Evolutionary conservation across 2,329 filamentous ascomycete genomes (phyloP), one percentile per base, ranked within the genome.

Genomic region (Phoma sp.): DNA sequence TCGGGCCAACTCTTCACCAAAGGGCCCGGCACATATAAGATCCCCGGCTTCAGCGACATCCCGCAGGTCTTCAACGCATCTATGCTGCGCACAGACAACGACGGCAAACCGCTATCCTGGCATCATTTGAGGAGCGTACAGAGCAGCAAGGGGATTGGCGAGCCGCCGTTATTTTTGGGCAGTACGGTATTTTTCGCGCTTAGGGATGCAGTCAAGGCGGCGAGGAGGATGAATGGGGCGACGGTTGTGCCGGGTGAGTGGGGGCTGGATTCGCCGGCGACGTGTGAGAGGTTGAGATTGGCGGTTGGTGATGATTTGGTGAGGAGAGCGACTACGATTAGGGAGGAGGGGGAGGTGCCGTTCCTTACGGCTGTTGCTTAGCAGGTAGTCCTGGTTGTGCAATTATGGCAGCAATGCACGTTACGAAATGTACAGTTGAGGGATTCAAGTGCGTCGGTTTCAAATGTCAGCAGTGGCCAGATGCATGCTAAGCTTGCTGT

Each of bases 131-230:
- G 91, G 23, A 93, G 90, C 0, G 93, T 96, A 57, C 90, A 95
- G 78, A 84, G 91, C 23, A 91, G 87, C 57, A 82, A 92, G 26
- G 92, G 91, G 7, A 89, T 95, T 2, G 91, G 86, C 0, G 86
- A 89, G 67, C 86, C 86, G 20, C 86, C 86, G 0, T 68, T 89
- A 25, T 96, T 96, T 72, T 84, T 96, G 84, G 92, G 91, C 11
- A 88, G 86, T 55, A 84, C 85, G 0, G 91, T 95, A 0, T 95
- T 96, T 78, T 96, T 96, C 71, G 92, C 91, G 1, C 88, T 96
- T 57, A 81, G 92, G 33, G 91, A 96, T 74, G 92, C 92, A 18
- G 78, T 96, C 38, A 88, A 87, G 76, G 84, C 87, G 11, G 91
- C 91, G 23, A 81, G 92, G 59, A 80, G 75, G 60, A 84, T 72